These are phyloP conservation scores for Cutaneotrichosporon sp. DNA, from an alignment of 1,284 basidiomycete genomes.

Conservation along the genomic window DNA sequence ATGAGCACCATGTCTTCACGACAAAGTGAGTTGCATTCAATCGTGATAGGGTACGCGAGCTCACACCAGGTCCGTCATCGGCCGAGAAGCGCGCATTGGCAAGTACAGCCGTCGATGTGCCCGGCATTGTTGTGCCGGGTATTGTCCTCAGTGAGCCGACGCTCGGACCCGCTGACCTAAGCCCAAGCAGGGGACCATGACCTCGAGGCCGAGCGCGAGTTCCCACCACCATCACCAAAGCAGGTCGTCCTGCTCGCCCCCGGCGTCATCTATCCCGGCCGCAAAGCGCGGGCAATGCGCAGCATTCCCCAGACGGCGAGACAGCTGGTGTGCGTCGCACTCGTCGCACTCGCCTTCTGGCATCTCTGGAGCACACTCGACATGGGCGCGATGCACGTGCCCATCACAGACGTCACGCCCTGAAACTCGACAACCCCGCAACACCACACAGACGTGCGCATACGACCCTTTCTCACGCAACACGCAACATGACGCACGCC, in stretches of 20 bases:
- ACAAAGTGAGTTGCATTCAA: not conserved
- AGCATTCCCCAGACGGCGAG: not conserved
- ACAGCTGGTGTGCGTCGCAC: conserved; percentile 17
- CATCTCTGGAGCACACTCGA: conserved; percentile 20
- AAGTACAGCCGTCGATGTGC: not conserved
- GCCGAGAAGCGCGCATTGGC: conserved; percentile 8
- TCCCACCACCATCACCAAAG: conserved; percentile 26
- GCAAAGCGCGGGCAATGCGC: conserved; percentile 10
- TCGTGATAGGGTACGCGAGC: not conserved
- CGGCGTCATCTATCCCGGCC: conserved; percentile 20
- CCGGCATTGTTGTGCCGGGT: conserved; percentile 8
- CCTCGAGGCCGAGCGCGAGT: conserved; percentile 2
- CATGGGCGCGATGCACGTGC: not conserved
- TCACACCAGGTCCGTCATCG: conserved; percentile 4
- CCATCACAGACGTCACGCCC: conserved; percentile 4
- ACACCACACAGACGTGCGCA: not conserved
- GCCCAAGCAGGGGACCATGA: conserved; percentile 8
- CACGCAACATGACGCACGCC: not conserved
- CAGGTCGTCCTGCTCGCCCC: conserved; percentile 33
- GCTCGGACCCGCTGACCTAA: not conserved
- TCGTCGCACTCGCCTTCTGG: conserved; percentile 20
- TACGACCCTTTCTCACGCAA: not conserved
- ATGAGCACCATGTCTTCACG: conserved; percentile 9
- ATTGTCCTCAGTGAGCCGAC: conserved; percentile 14
- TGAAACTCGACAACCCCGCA: not conserved